These are phyloP conservation scores for Austropuccinia psidii DNA, from an alignment of 1,284 basidiomycete genomes.

Conservation along the genomic window DNA sequence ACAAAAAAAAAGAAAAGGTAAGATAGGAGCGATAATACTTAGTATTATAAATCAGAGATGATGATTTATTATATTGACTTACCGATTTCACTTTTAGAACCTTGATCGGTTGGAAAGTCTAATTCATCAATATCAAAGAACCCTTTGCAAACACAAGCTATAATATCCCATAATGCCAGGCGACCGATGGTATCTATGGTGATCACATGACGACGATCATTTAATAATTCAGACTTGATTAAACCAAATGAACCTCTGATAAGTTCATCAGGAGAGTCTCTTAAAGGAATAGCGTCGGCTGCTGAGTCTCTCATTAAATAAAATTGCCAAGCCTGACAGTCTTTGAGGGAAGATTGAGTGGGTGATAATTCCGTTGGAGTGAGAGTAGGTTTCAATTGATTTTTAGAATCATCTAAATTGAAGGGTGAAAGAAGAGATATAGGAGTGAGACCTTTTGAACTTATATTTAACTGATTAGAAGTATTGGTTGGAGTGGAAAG, in stretches of 20 bases:
- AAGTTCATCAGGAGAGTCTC: constrained; percentile 59
- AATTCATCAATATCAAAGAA: constrained; percentile 62
- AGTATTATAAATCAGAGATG: constrained; percentile 24
- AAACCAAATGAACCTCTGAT: constrained; percentile 74
- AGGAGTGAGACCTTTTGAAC: not conserved
- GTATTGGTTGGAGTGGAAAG: not conserved
- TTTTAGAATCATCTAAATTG: not conserved
- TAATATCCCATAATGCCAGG: constrained; percentile 86
- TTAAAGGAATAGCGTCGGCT: constrained; percentile 64
- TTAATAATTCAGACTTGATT: constrained; percentile 60
- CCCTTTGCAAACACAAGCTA: constrained; percentile 69
- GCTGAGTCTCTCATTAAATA: constrained; percentile 76
- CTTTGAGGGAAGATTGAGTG: not conserved
- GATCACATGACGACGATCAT: constrained; percentile 82
- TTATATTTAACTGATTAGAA: not conserved
- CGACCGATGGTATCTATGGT: constrained; percentile 77
- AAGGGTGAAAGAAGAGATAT: constrained; percentile 4
- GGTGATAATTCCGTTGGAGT: not conserved
- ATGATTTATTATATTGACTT: not conserved
- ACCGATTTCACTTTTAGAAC: constrained; percentile 5
- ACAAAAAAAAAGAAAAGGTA: not conserved
- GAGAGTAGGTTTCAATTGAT: not conserved
- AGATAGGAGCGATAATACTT: not conserved
- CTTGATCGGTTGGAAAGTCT: constrained; percentile 10
- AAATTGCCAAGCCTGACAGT: constrained; percentile 36